A percentile compares a stretch with the other conserved stretches of the same genome.
phyloP scores from a whole-genome alignment of 257 asterid genomes.

The Solanum raphanifolium region DNA sequence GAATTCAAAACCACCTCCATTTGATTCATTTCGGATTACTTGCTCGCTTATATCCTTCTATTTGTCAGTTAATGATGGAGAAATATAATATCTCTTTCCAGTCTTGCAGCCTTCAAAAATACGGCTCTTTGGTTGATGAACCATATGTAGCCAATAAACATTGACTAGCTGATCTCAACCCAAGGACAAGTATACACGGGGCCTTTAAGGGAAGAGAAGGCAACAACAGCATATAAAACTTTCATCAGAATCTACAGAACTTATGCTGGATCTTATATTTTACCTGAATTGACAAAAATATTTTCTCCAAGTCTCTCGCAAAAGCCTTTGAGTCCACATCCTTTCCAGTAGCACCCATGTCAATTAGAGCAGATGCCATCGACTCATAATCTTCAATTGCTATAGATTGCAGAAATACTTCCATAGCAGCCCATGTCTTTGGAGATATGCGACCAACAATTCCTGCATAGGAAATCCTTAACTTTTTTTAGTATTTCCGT shows the following conservation, averaged over 20 bases:
- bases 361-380: conserved; percentile 90
- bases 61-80: neutral
- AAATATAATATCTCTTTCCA: neutral
- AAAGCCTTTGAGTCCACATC: conserved; percentile 69
- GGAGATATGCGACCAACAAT: conserved; percentile 97
- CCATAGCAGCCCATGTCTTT: conserved; percentile 96
- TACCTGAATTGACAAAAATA: conserved; percentile 88
- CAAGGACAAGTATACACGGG: neutral
- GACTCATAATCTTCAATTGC: conserved; percentile 67
- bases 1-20: neutral
- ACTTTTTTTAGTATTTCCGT: neutral
- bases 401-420: conserved; percentile 66
- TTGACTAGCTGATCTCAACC: neutral
- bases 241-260: neutral
- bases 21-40: neutral
- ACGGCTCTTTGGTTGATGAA: neutral
- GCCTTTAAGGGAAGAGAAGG: neutral
- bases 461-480: conserved; percentile 37
- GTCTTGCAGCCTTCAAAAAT: neutral
- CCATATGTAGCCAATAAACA: neutral
- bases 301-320: conserved; percentile 75
- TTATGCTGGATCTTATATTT: neutral
- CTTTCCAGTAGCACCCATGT: conserved; percentile 89
- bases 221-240: neutral
- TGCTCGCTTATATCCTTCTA: neutral